Evolutionary conservation across 768 basidiomycete species (phyloP).

Genomic region (Mycena belliarum): DNA sequence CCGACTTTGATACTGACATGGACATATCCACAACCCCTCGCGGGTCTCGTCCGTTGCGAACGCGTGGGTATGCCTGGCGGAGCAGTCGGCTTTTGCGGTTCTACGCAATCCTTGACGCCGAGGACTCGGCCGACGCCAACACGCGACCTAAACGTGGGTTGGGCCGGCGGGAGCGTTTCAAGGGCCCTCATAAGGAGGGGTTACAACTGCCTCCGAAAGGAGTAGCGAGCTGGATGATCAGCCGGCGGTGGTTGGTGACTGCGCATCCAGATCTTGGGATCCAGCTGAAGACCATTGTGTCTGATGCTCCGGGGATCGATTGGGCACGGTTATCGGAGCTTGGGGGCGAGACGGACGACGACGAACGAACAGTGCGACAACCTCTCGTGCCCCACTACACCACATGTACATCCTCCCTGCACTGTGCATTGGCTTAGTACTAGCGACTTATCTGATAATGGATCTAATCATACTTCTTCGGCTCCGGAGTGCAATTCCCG

Average conservation of each 20-base stretch:
- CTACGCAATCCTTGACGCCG: slow-evolving; percentile 61
- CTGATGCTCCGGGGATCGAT: slow-evolving; percentile 50
- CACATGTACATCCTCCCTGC: slow-evolving; percentile 36
- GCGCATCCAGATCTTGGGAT: slow-evolving; percentile 52
- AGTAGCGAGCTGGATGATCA: slow-evolving; percentile 75
- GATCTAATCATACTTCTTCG: no score
- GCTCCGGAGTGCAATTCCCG: no score
- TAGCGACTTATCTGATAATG: no score
- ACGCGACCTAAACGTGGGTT: slow-evolving; percentile 57
- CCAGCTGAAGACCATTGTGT: slow-evolving; percentile 43
- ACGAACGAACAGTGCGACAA: slow-evolving; percentile 20
- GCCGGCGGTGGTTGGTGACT: slow-evolving; percentile 57
- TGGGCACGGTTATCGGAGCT: slow-evolving; percentile 50
- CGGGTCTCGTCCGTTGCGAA: slow-evolving; percentile 43
- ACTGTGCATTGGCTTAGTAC: slow-evolving; percentile 36
- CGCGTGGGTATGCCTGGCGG: slow-evolving; percentile 69
- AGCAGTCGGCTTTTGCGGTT: slow-evolving; percentile 62
- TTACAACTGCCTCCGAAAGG: slow-evolving; percentile 63
- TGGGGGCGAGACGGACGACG: slow-evolving; percentile 50
- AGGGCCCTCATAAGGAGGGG: slow-evolving; percentile 58
- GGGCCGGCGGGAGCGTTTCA: slow-evolving; percentile 54
- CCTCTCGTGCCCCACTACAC: slow-evolving; percentile 22
- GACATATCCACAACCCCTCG: slow-evolving; percentile 21
- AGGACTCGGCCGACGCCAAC: slow-evolving; percentile 45
- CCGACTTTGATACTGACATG: slow-evolving; percentile 49